These are phyloP conservation scores for Bolboschoenus planiculmis DNA, from an alignment of 176 grass and related monocot species.

Conservation along the genomic window DNA sequence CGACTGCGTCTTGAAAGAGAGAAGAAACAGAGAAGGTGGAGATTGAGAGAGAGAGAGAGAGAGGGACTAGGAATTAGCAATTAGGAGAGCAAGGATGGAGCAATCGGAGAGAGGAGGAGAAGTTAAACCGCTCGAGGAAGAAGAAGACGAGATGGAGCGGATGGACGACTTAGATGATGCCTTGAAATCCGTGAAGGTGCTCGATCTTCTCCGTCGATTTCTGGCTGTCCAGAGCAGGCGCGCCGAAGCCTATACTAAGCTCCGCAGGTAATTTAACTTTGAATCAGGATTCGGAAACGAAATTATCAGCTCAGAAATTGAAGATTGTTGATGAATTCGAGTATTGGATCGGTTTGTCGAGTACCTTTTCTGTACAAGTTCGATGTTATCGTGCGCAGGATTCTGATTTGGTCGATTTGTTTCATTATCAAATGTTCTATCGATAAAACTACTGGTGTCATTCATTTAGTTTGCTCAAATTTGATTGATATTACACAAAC, in stretches of 20 bases:
- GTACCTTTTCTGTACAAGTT: neutral
- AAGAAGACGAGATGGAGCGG: constrained; percentile 5
- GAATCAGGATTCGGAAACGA: neutral
- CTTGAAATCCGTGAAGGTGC: constrained; percentile 27
- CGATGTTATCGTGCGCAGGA: neutral
- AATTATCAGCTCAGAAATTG: neutral
- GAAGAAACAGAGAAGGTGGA: neutral
- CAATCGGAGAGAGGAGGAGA: neutral
- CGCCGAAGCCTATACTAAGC: constrained; percentile 74
- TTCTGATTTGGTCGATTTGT: neutral
- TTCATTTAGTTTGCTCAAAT: neutral
- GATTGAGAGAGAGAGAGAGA: neutral
- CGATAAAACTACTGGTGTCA: too few species aligned
- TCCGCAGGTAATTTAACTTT: constrained; percentile 53
- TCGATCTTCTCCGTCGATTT: constrained; percentile 59
- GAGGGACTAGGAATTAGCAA: neutral
- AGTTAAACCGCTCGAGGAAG: neutral
- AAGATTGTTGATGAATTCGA: neutral
- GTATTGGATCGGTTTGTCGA: neutral
- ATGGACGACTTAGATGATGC: neutral
- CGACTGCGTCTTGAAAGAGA: neutral
- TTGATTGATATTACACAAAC: neutral
- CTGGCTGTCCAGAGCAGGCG: constrained; percentile 81
- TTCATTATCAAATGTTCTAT: neutral
- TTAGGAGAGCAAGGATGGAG: constrained; percentile 6